A percentile compares a stretch with the other conserved stretches of the same genome.
Conservation (phyloP, 441 rosid species). For the Eutrema salsugineum region DNA sequence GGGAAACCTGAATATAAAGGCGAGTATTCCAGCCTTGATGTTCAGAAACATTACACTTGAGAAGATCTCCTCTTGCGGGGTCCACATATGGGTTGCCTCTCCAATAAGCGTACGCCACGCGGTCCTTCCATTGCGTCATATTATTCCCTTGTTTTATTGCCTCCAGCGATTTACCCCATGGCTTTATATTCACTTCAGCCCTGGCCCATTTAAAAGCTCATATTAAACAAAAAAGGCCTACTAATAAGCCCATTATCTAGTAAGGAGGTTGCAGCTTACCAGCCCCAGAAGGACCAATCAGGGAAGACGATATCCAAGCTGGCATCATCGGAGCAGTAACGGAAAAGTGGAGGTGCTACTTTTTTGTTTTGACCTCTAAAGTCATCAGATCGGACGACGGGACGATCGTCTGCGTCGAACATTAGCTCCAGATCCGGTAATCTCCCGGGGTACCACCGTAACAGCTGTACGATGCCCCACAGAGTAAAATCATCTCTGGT, state of each 20-base stretch:
- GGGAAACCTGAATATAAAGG: conserved; percentile 33
- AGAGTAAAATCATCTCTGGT: conserved; percentile 46
- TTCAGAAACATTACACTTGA: conserved; percentile 45
- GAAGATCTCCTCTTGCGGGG: conserved; percentile 35
- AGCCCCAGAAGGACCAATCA: conserved; percentile 78
- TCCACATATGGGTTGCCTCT: conserved; percentile 50
- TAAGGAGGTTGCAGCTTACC: conserved; percentile 27
- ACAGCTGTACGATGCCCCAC: conserved; percentile 63
- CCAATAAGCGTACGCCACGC: conserved; percentile 58
- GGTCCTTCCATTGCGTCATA: conserved; percentile 40
- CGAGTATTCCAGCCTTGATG: conserved; percentile 41
- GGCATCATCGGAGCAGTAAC: conserved; percentile 41
- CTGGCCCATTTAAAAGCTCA: conserved; percentile 25
- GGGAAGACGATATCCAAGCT: conserved; percentile 52
- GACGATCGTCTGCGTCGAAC: conserved; percentile 49
- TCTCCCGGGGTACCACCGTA: conserved; percentile 48
- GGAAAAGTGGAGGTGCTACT: conserved; percentile 51
- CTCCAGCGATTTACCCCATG: conserved; percentile 39
- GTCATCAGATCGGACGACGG: conserved; percentile 29
- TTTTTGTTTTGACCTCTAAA: conserved; percentile 27
- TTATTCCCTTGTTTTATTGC: conserved; percentile 43
- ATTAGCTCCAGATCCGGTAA: conserved; percentile 57
- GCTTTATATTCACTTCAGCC: conserved; percentile 49
- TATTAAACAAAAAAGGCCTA: neutral
- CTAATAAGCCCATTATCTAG: neutral